phyloP scores from a whole-genome alignment of 805 yeast species.

The Wickerhamomyces chaumierensis region DNA sequence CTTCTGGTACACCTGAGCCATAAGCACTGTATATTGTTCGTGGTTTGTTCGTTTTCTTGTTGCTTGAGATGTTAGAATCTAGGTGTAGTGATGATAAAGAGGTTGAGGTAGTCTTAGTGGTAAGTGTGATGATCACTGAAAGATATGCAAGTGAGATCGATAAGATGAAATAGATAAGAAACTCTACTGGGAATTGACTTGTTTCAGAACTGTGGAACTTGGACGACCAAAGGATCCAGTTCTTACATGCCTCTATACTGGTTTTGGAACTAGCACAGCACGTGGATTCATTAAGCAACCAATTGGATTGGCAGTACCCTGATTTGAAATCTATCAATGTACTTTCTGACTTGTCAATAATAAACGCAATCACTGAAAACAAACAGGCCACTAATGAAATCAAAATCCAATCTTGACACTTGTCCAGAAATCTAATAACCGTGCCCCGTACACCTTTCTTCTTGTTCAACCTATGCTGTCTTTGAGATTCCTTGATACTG shows the following conservation, averaged over 20 bases:
- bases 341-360: constrained; percentile 35
- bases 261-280: constrained; percentile 25
- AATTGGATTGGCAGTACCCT: constrained; percentile 37
- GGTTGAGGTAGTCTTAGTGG: constrained; percentile 28
- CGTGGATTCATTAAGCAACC: constrained; percentile 30
- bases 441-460: constrained; percentile 22
- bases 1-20: constrained; percentile 55
- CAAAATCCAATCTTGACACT: constrained; percentile 37
- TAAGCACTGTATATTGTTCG: constrained; percentile 36
- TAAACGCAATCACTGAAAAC: constrained; percentile 38
- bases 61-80: neutral
- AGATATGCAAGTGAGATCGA: constrained; percentile 31
- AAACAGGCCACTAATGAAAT: constrained; percentile 32
- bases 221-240: constrained; percentile 36
- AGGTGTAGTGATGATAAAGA: constrained; percentile 12
- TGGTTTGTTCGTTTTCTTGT: neutral
- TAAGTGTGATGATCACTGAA: constrained; percentile 33
- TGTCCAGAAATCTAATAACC: constrained; percentile 22
- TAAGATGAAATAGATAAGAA: constrained; percentile 24
- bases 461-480: constrained; percentile 27
- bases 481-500: constrained; percentile 29
- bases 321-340: constrained; percentile 37
- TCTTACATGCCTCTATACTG: constrained; percentile 19
- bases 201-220: constrained; percentile 1
- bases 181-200: constrained; percentile 17